Base-by-base conservation (phyloP, 2,329 filamentous ascomycete genomes). In the Xylariaceae sp. region DNA sequence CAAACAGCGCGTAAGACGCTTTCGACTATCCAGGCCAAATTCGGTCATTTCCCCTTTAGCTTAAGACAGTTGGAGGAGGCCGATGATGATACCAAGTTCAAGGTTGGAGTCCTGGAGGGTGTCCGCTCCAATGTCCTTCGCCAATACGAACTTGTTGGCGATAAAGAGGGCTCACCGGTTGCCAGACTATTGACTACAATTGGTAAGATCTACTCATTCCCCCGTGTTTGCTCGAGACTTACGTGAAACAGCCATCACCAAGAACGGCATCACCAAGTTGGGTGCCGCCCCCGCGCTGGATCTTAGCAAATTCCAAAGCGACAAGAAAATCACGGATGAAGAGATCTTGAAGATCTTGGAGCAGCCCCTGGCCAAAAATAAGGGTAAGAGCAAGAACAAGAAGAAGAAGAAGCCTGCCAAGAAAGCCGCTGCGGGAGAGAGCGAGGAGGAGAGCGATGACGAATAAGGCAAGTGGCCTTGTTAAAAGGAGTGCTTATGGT, bases 301-400 rank as follows among this genome's bases (percentile, higher is more conserved):
- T 64, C 67, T 93, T 51, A 80, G 77, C 65, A 90, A 91, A 75
- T 82, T 85, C 77, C 86, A 95, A 80, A 85, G 88, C 25, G 91
- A 97, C 69, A 97, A 97, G 82, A 96, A 96, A 80, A 95, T 98
- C 63, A 85, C 83, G 56, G 92, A 97, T 55, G 89, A 95, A 74
- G 92, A 97, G 73, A 79, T 98, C 56, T 82, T 97, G 59, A 88
- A 93, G 77, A 92, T 97, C 55, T 79, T 98, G 41, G 90, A 93
- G 72, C 87, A 88, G 69, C 92, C 92, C 23, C 72, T 95, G 59
- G 76, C 84, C 55, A 88, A 88, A 72, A 87, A 88, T 73, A 90
- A 91, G 67, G 91, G 89, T 65, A 89, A 89, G 76, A 93, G 87
- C 76, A 92, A 90, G 78, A 94, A 91, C 81, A 90, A 87, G 79